Evolutionary conservation across 352 stramenopile genomes (phyloP), one percentile per base, ranked within the genome.

Genomic region (Plasmopara halstedii): DNA sequence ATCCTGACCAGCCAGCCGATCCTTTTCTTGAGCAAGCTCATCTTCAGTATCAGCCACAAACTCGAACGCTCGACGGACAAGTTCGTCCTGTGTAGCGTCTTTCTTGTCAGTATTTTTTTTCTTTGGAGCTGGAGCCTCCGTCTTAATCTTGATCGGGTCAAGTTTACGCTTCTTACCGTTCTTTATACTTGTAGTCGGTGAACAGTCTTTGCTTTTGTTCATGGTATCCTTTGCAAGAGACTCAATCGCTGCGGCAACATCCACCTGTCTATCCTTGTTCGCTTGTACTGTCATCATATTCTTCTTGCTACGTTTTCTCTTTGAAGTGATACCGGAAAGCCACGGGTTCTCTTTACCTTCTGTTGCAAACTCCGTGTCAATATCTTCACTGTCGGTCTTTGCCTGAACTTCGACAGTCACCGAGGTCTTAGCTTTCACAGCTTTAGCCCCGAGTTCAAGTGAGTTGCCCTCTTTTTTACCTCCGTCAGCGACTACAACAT

Each of bases 21-120:
- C 75, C 64, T 98, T 98, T 69, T 97, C 92, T 27, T 85, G 77
- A 37, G 81, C 66, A 56, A 99, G 97, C 42, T 98, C 95, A 53
- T 97, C 75, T 42, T 97, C 83, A 41, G 95, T 74, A 10, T 89
- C 76, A 25, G 89, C 78, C 0, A 88, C 83, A 42, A 95, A 94
- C 25, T 94, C 95, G 73, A 99, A 99, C 17, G 95, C 96, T 26
- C 83, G 78, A 14, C 78, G 67, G 17, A 99, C 93, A 8, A 99
- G 71, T 53, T 98, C 92, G 46, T 96, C 89, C 29, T 73, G 64
- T 5, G 31, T 42, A 6, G 59, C 45, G 34, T 29, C 22, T 60
- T 98, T 88, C 21, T 51, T 85, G 22, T 29, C 42, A 17, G 45
- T 70, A 31, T 51, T 71, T 36, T 68, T 75, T 55, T 71, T 77